Base-by-base conservation (phyloP, 345 rosid species). In the Eucalyptus sideroxylon region DNA sequence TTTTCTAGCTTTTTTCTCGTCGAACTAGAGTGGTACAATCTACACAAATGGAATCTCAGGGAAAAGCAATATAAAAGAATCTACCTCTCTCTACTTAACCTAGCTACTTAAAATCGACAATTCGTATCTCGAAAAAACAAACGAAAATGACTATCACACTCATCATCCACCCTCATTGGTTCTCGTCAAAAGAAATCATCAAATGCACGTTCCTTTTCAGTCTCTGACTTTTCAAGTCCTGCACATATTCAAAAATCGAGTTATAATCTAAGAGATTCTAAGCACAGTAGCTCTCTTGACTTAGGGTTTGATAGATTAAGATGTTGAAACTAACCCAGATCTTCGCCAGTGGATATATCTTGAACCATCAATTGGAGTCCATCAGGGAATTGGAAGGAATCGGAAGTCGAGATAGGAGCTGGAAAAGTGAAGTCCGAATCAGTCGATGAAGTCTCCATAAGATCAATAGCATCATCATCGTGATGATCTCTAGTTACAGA, bases 111-210 rank as follows among this genome's bases (percentile, higher is more conserved):
- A 77, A 26, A 77, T 77, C 47, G 8, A 77, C 47, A 40, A 40
- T 44, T 21, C 24, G 16, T 40, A 40, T 77, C 27, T 34, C 80
- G 19, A 67, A 31, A 67, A 77, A 86, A 4, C 55, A 87, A 9
- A 87, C 11, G 42, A 55, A 40, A 51, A 53, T 53, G 59, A 16
- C 88, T 16, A 13, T 60, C 88, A 23, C 17, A 34, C 30, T 27
- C 26, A 16, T 56, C 50, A 37, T 49, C 89, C 49, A n/a, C 69
- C 56, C 83, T 51, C 50, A 87, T 77, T 16, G 88, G 37, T 67
- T 89, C 91, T 91, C 92, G 91, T 94, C 94, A 96, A 92, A 96
- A 97, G 95, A 92, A 96, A 90, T 96, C 99, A 88, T 95, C 99
- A 90, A 97, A 96, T 49, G 95, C 96, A 16, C 97, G 96, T 86